phyloP scores from a whole-genome alignment of 2,329 filamentous ascomycete genomes.

The Ampelomyces quisqualis region DNA sequence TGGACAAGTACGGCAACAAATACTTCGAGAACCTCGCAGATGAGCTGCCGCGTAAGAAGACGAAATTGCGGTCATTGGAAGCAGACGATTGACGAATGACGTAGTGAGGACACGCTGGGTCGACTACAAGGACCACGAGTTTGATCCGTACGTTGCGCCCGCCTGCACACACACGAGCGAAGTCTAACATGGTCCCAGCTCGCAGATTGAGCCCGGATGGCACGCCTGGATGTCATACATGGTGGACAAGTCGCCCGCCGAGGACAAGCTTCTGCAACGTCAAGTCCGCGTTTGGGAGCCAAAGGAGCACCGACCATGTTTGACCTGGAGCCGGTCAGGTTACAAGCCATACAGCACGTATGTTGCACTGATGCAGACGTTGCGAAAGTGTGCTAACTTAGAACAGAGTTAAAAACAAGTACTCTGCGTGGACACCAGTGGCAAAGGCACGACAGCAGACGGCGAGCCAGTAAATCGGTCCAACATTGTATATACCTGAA shows the following conservation, averaged over 20 bases:
- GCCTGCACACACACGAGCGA: background rate
- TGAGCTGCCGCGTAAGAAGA: slow-evolving; percentile 76
- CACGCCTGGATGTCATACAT: slow-evolving; percentile 96
- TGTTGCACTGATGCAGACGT: slow-evolving; percentile 46
- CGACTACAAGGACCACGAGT: slow-evolving; percentile 88
- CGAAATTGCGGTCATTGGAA: background rate
- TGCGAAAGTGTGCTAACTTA: slow-evolving; percentile 9
- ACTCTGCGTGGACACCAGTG: slow-evolving; percentile 51
- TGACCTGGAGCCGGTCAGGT: slow-evolving; percentile 73
- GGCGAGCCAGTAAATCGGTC: slow-evolving; percentile 9
- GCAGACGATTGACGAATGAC: slow-evolving; percentile 12
- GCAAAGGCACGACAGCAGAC: slow-evolving; percentile 46
- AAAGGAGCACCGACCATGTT: slow-evolving; percentile 69
- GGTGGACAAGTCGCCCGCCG: slow-evolving; percentile 79
- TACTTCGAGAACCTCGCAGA: slow-evolving; percentile 90
- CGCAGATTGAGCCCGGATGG: slow-evolving; percentile 93
- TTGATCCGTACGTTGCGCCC: slow-evolving; percentile 62
- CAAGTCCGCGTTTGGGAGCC: slow-evolving; percentile 74
- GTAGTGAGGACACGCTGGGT: slow-evolving; percentile 94
- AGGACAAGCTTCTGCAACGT: slow-evolving; percentile 71
- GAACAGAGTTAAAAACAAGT: slow-evolving; percentile 53
- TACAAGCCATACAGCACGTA: slow-evolving; percentile 96
- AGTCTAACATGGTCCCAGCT: slow-evolving; percentile 53
- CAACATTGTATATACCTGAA: slow-evolving; percentile 29
- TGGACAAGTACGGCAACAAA: slow-evolving; percentile 93